Evolutionary conservation across 164 flowering plant genomes (phyloP).

Genomic region (Stephania yunnanensis): DNA sequence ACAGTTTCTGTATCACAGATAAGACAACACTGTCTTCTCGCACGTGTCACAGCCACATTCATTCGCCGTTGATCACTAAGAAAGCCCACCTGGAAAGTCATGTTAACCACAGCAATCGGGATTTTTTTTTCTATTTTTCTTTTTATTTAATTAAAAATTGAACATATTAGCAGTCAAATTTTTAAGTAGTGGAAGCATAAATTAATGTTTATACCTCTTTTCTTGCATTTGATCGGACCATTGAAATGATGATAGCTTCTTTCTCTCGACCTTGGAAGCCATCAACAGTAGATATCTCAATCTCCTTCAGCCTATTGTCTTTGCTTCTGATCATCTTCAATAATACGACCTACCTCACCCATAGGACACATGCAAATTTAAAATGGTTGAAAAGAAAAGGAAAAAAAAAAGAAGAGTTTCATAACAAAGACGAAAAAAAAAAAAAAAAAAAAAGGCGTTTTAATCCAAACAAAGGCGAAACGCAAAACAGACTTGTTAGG

Average conservation of each 20-base stretch:
- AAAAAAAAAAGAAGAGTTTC: too few species aligned
- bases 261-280: slow-evolving; percentile 99
- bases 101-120: not conserved
- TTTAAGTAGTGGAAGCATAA: not conserved
- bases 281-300: slow-evolving; percentile 96
- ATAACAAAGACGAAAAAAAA: too few species aligned
- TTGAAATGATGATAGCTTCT: slow-evolving; percentile 92
- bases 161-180: not conserved
- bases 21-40: slow-evolving; percentile 94
- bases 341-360: slow-evolving; percentile 61
- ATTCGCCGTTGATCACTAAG: slow-evolving; percentile 84
- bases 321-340: slow-evolving; percentile 69
- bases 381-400: not conserved
- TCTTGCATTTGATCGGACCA: slow-evolving; percentile 93
- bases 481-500: not conserved
- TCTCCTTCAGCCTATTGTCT: slow-evolving; percentile 60
- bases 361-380: not conserved
- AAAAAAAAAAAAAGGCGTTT: not conserved
- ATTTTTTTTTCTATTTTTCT: not conserved
- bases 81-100: slow-evolving; percentile 73
- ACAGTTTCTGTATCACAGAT: slow-evolving; percentile 96
- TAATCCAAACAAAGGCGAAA: not conserved
- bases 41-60: slow-evolving; percentile 98
- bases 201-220: slow-evolving; percentile 54
- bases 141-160: not conserved